Base-by-base conservation (phyloP, 2,329 filamentous ascomycete species). In the Alternaria angustiovoidea region DNA sequence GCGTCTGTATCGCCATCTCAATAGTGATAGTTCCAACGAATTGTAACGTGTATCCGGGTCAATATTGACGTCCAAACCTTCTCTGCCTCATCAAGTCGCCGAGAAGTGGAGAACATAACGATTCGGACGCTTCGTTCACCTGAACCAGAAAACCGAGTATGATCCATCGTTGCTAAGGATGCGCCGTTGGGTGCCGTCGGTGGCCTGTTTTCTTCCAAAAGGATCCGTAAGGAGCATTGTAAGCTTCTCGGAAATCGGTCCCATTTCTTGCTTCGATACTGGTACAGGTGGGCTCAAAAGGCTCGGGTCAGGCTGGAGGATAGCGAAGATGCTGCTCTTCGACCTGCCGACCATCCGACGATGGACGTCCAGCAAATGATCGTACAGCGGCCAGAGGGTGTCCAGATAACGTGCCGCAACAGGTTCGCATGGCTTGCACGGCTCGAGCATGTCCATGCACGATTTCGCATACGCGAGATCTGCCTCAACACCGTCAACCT, bases 361-460 rank as follows among this genome's bases (percentile, higher is more conserved):
- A 51, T 75, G 71, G 16, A 76, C 69, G 42, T 73, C 67, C 48
- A 69, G 71, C 36, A 79, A 62, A 1, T 69, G 63, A 47, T 78
- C 73, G 48, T 77, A 77, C 36, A 78, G 43, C 1, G 77, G 77
- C 68, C 71, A 73, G 7, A 79, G 64, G 4, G 69, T 73, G 36
- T 74, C 62, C 11, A 78, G 68, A 39, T 77, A 78, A 1, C 64
- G 71, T 7, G 68, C 63, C 22, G 77, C 75, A 9, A 79, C 67
- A 7, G 75, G 75, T 43, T 79, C 77, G 32, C 63, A 64, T n/a
- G 36, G 46, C 24, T 73, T 70, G 46, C 72, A 77, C 5, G 62
- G 65, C 58, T 75, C 72, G 7, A 79, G 69, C 61, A 73, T 77
- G 41, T 79, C 72, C 61, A 79, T 73, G 57, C 75, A 79, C 7